Base-by-base conservation (phyloP, 495 filamentous ascomycete genomes). In the Clohesyomyces aquaticus region DNA sequence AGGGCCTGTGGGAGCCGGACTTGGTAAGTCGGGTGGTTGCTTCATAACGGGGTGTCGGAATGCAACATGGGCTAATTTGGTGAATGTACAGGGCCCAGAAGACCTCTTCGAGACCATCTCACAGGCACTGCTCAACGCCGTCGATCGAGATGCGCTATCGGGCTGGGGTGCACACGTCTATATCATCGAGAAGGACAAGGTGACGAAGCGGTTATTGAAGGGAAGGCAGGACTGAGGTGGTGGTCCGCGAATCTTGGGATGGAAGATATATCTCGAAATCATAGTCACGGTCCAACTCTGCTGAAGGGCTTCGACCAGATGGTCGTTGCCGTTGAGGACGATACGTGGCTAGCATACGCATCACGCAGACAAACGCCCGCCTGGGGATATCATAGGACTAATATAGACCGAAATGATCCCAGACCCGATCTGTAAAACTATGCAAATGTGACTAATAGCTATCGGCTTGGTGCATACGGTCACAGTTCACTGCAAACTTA, bases 151-250 rank as follows among this genome's bases (percentile, higher is more conserved):
- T 76, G 94, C 94, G 48, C 81, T 98, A 48, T 96, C 93, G 11
- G 94, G 94, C 67, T 98, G 94, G 94, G 94, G 94, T 73, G 94
- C 94, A 32, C 91, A 98, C 70, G 94, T 98, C 65, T 98, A 97
- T 77, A 92, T 98, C 68, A 94, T 98, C 77, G 95, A 98, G 83
- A 98, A 98, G 83, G 91, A 96, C 78, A 98, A 98, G 87, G 91
- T 98, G 43, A 96, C 93, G 71, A 96, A 98, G 88, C 83, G 94
- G 73, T 83, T 98, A 83, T 78, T 98, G 73, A 98, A 98, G 85
- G 93, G 94, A 75, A 79, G 86, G 75, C 86, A 89, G 75, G 86
- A 89, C 72, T 87, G 58, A 67, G 49, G 59, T 12, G 59, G 25
- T 58, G 6, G 32, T 4, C 21, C 18, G 52, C 27, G 22, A 50